phyloP scores from a whole-genome alignment of 1,284 basidiomycete genomes.

The Inonotus obliquus region DNA sequence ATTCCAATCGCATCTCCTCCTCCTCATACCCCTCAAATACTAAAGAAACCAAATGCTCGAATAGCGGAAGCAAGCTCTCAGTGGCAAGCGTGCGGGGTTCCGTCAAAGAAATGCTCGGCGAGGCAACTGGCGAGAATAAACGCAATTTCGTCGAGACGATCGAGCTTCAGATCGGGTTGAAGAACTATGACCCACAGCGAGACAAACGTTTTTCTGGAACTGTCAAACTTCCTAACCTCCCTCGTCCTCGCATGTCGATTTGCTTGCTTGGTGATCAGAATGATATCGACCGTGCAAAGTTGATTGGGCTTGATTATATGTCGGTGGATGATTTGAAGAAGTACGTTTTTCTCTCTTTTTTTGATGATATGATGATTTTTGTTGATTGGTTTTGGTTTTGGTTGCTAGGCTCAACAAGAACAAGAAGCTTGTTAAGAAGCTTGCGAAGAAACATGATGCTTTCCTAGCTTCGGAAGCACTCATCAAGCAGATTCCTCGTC shows the following conservation, averaged over 20 bases:
- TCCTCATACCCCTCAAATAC: neutral
- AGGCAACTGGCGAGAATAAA: conserved; percentile 78
- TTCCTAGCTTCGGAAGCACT: conserved; percentile 97
- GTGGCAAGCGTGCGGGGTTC: conserved; percentile 98
- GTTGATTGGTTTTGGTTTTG: neutral
- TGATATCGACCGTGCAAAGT: conserved; percentile 98
- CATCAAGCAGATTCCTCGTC: conserved; percentile 99
- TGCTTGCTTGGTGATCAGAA: conserved; percentile 99
- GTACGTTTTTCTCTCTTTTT: conserved; percentile 38
- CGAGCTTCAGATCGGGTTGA: conserved; percentile 95
- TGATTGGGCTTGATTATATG: conserved; percentile 98
- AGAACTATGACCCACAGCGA: conserved; percentile 96
- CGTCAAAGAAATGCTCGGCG: conserved; percentile 78
- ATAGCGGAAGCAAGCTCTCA: conserved; percentile 70
- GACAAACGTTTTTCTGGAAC: conserved; percentile 98
- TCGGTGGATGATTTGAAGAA: conserved; percentile 99
- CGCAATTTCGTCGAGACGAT: conserved; percentile 92
- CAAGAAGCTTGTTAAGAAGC: conserved; percentile 99
- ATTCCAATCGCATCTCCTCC: no score
- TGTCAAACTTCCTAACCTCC: conserved; percentile 95
- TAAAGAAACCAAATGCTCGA: neutral
- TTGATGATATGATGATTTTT: neutral
- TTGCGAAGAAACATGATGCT: conserved; percentile 99
- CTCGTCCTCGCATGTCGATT: conserved; percentile 98
- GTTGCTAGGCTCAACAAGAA: conserved; percentile 89